These are phyloP conservation scores for Stemphylium vesicarium DNA, from an alignment of 2,329 filamentous ascomycete species.

Conservation along the genomic window DNA sequence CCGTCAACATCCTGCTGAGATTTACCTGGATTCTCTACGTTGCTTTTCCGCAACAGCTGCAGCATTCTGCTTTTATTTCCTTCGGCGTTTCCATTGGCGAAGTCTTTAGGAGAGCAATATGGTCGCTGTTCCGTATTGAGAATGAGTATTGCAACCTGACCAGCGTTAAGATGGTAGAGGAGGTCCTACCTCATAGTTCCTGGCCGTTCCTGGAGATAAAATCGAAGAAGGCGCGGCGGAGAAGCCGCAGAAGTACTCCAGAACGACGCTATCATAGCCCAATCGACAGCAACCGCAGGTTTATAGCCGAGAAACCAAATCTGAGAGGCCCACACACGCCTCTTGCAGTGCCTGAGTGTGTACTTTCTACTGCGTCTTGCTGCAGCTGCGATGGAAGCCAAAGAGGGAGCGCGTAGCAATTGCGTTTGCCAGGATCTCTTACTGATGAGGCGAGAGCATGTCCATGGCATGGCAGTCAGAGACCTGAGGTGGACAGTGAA, in stretches of 20 bases:
- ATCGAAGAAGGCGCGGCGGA: neutral
- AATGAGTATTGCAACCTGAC: constrained; percentile 77
- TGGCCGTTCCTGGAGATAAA: neutral
- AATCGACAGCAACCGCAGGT: neutral
- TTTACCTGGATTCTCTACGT: constrained; percentile 94
- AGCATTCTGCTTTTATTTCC: constrained; percentile 79
- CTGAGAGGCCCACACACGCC: neutral
- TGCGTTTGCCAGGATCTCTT: neutral
- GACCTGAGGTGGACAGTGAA: neutral
- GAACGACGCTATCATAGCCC: neutral
- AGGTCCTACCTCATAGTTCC: neutral
- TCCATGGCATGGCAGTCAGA: neutral
- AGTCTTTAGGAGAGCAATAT: constrained; percentile 76
- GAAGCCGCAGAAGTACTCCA: neutral
- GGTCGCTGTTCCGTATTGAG: constrained; percentile 88
- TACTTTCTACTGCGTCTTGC: neutral
- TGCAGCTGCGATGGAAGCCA: neutral
- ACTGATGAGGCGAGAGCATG: neutral
- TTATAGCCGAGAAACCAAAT: neutral
- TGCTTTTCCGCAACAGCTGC: constrained; percentile 75
- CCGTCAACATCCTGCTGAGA: constrained; percentile 78
- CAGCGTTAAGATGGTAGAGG: neutral
- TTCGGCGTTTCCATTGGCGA: constrained; percentile 80
- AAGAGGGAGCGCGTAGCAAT: neutral
- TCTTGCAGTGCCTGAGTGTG: neutral